A percentile compares a stretch with the other conserved stretches of the same genome.
These are phyloP conservation scores for Nephromyces sp. DNA, from an alignment of 169 alveolate species.

Conservation along the genomic window DNA sequence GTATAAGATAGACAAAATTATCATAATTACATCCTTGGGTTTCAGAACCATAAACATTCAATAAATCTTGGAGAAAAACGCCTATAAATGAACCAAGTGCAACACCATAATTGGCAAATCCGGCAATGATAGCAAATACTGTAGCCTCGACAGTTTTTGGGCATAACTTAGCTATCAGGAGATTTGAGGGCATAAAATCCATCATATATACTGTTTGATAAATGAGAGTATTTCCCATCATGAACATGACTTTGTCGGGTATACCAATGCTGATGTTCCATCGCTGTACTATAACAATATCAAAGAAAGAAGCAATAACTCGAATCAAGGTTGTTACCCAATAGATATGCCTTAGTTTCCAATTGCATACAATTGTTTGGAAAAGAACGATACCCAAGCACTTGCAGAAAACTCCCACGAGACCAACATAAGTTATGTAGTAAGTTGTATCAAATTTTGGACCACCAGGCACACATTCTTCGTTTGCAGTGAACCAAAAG, in stretches of 20 bases:
- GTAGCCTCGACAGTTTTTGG: constrained; percentile 5
- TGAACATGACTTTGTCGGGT: constrained; percentile 18
- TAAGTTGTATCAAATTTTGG: constrained; percentile 31
- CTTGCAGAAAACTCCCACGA: constrained; percentile 10
- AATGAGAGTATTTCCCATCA: constrained; percentile 23
- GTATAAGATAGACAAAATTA: too few species aligned
- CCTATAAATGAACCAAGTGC: constrained; percentile 13
- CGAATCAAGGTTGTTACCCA: constrained; percentile 23
- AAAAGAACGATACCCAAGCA: constrained; percentile 20
- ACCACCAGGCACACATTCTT: constrained; percentile 24
- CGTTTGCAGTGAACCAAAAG: constrained; percentile 12
- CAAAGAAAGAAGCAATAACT: constrained; percentile 14
- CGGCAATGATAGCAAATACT: constrained; percentile 10
- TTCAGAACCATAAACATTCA: too few species aligned
- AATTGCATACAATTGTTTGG: constrained; percentile 10
- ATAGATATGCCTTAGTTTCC: constrained; percentile 11
- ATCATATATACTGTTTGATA: constrained; percentile 9
- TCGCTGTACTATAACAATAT: constrained; percentile 9
- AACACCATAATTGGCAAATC: constrained; percentile 11
- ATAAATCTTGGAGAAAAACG: too few species aligned
- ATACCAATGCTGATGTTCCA: constrained; percentile 17
- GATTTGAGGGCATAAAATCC: constrained; percentile 17
- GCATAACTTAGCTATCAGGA: constrained; percentile 9
- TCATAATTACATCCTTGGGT: too few species aligned
- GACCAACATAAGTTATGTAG: constrained; percentile 12